Evolutionary conservation across 306 rosid genomes (phyloP).

Genomic region (Cyclanthera cordifolia): DNA sequence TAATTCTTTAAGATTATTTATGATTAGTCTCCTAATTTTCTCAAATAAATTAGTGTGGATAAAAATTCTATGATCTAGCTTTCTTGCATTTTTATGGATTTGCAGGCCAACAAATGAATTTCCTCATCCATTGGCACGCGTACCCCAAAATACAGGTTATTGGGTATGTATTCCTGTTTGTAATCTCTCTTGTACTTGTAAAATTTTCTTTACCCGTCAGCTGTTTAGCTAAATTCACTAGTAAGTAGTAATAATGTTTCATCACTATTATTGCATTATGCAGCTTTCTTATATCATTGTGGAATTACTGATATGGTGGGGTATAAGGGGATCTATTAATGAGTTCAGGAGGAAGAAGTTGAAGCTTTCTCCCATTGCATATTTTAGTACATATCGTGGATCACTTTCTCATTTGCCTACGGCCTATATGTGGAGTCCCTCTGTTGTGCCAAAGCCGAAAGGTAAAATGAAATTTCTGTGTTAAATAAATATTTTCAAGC

Average conservation of each 20-base stretch:
- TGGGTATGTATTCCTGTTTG: constrained; percentile 49
- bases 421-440: constrained; percentile 94
- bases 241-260: constrained; percentile 1
- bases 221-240: constrained; percentile 16
- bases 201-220: constrained; percentile 18
- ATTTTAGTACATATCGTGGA: constrained; percentile 85
- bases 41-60: background rate
- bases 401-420: constrained; percentile 95
- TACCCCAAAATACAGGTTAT: constrained; percentile 80
- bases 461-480: constrained; percentile 33
- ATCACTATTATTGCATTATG: constrained; percentile 27
- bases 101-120: constrained; percentile 87
- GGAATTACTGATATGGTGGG: constrained; percentile 94
- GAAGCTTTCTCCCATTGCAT: constrained; percentile 90
- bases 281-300: constrained; percentile 85
- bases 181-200: constrained; percentile 9
- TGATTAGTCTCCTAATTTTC: constrained; percentile 8
- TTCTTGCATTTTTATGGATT: constrained; percentile 28
- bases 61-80: constrained; percentile 7
- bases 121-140: constrained; percentile 94
- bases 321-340: constrained; percentile 71
- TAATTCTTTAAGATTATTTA: constrained; percentile 10
- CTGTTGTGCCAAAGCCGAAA: constrained; percentile 82
- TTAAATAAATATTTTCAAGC: background rate
- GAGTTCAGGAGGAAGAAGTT: constrained; percentile 75